Percentiles rank a stretch among this genome's conserved stretches.
Evolutionary conservation across 2,329 filamentous ascomycete species (phyloP).

Genomic region (Periconia sp.): DNA sequence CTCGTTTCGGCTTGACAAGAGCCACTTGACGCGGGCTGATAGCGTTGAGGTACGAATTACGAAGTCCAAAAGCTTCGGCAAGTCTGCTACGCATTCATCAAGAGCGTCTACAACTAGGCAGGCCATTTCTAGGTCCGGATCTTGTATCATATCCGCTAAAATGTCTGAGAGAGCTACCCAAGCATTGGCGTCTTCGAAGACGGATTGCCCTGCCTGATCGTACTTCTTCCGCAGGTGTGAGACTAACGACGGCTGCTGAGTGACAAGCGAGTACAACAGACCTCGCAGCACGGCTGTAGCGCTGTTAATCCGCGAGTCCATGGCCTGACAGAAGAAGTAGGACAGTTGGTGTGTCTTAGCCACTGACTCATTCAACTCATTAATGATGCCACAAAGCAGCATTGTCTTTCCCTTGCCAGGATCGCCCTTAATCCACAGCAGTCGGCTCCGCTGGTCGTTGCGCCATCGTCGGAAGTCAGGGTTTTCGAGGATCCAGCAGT

Average conservation of each 20-base stretch:
- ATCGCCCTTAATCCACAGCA: conserved; percentile 28
- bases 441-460: conserved; percentile 17
- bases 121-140: conserved; percentile 20
- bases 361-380: conserved; percentile 29
- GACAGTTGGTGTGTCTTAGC: conserved; percentile 13
- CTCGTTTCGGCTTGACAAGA: conserved; percentile 51
- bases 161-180: conserved; percentile 42
- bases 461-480: conserved; percentile 33
- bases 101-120: conserved; percentile 13
- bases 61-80: conserved; percentile 11
- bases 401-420: conserved; percentile 2
- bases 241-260: conserved; percentile 40
- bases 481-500: conserved; percentile 33
- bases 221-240: conserved; percentile 44
- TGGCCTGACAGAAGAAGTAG: conserved; percentile 54
- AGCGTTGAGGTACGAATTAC: conserved; percentile 5
- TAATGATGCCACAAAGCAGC: conserved; percentile 25
- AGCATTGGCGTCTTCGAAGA: conserved; percentile 43
- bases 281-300: conserved; percentile 43
- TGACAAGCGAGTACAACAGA: conserved; percentile 32
- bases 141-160: conserved; percentile 49
- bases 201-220: conserved; percentile 33
- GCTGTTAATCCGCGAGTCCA: conserved; percentile 43
- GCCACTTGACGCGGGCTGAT: conserved; percentile 31
- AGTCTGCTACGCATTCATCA: conserved; percentile 11